Percentiles rank a stretch among this genome's conserved stretches.
phyloP scores from a whole-genome alignment of 1,139 yeast genomes.

The Geotrichum fermentans region DNA sequence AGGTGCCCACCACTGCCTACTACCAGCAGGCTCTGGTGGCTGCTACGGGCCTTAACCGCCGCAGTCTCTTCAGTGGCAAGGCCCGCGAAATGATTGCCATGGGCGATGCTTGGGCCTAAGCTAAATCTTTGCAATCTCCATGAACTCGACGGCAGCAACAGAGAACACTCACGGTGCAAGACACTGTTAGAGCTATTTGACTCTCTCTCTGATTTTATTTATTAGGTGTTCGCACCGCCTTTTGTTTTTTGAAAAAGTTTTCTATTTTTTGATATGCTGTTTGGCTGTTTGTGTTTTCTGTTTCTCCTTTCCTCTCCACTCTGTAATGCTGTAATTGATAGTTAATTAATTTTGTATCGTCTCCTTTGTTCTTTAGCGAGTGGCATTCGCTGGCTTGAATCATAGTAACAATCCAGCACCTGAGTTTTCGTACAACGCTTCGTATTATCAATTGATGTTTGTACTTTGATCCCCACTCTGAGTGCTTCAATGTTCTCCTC shows the following conservation, averaged over 20 bases:
- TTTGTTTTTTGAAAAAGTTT: conserved; percentile 4
- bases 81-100: conserved; percentile 49
- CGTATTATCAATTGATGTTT: no score
- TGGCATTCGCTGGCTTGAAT: no score
- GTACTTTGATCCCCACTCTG: no score
- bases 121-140: neutral
- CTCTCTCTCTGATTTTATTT: conserved; percentile 6
- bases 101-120: conserved; percentile 7
- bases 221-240: neutral
- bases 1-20: conserved; percentile 21
- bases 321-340: no score
- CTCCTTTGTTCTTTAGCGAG: no score
- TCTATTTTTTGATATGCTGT: neutral
- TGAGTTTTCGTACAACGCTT: no score
- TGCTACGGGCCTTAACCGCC: conserved; percentile 41
- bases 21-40: conserved; percentile 32
- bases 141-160: no score
- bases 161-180: no score
- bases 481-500: no score
- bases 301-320: neutral
- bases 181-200: conserved; percentile 1
- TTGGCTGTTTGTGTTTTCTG: neutral
- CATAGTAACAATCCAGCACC: no score
- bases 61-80: conserved; percentile 47
- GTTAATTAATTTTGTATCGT: no score